Base-by-base conservation (phyloP, 805 yeast species). In the Henningerozyma blattae region DNA sequence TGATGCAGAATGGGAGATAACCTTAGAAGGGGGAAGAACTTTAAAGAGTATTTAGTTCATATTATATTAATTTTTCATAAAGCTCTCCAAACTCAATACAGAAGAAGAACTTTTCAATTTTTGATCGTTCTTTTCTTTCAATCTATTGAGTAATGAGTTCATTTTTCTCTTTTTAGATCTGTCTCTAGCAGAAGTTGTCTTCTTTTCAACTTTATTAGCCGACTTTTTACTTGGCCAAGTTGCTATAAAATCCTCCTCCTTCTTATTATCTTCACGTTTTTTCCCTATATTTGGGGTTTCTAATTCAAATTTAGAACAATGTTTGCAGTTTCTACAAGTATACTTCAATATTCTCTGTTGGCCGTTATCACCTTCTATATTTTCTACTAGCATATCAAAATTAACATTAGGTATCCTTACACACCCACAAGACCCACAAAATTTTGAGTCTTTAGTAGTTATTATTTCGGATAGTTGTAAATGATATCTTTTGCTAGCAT, bases 81-180 rank as follows among this genome's bases (percentile, higher is more conserved):
- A 70, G 35, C 68, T 73, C 56, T 66, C 67, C 26, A 74, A 52
- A 43, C 67, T 65, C 18, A 73, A 51, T 1, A 68, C 45, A 17
- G 54, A 47, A 12, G 52, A 36, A n/a, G 52, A 51, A 24, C 46
- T 54, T 16, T 49, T 44, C 34, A 50, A 52, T 38, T 59, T 57
- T 18, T 56, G 59, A 29, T 58, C 55, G 38, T 62, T 64, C 48
- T 66, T 70, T 34, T 57, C 54, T 22, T 56, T 54, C 25, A 72
- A 48, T 39, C 72, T 44, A 35, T 52, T 61, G 3, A 64, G 51
- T 18, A 71, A 50, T 15, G 65, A 60, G 37, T 60, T 66, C 45
- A 57, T 57, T 47, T 67, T 70, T 30, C 71, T 54, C 51, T 67
- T 70, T 46, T 68, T 70, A 14, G 65, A 57, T 30, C 70, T 51